Evolutionary conservation across 2,329 filamentous ascomycete species (phyloP).

Genomic region (Furcasterigmium sp.): DNA sequence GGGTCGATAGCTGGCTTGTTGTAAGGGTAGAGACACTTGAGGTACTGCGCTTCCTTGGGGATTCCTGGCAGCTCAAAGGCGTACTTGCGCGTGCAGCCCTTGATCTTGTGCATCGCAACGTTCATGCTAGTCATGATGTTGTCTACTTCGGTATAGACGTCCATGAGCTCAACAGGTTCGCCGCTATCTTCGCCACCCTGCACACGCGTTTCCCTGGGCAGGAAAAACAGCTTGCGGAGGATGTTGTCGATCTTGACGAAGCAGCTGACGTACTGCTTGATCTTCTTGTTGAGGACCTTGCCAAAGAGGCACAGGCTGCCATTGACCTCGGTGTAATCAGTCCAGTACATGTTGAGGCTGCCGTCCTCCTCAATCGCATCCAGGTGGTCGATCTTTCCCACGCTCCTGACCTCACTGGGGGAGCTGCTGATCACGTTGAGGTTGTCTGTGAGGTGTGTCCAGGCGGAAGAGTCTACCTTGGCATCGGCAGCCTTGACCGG

Average conservation of each 20-base stretch:
- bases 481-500: conserved; percentile 57
- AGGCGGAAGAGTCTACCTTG: conserved; percentile 72
- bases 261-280: conserved; percentile 75
- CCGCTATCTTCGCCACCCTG: conserved; percentile 60
- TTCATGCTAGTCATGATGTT: conserved; percentile 80
- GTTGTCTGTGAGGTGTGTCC: conserved; percentile 82
- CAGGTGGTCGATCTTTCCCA: conserved; percentile 77
- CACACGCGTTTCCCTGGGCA: conserved; percentile 65
- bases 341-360: conserved; percentile 92
- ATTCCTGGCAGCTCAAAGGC: conserved; percentile 88
- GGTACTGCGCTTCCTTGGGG: conserved; percentile 83
- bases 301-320: conserved; percentile 91
- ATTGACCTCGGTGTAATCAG: conserved; percentile 89
- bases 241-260: conserved; percentile 97
- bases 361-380: conserved; percentile 93
- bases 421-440: conserved; percentile 81
- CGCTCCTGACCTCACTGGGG: conserved; percentile 52
- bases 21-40: conserved; percentile 96
- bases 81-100: conserved; percentile 83
- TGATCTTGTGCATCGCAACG: conserved; percentile 90
- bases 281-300: conserved; percentile 88
- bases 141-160: conserved; percentile 89
- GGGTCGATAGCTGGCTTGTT: conserved; percentile 65
- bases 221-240: conserved; percentile 84
- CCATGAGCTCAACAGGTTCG: conserved; percentile 77